Conservation (phyloP, 2,329 filamentous ascomycete genomes). For the Aspergillus fumigatiaffinis region DNA sequence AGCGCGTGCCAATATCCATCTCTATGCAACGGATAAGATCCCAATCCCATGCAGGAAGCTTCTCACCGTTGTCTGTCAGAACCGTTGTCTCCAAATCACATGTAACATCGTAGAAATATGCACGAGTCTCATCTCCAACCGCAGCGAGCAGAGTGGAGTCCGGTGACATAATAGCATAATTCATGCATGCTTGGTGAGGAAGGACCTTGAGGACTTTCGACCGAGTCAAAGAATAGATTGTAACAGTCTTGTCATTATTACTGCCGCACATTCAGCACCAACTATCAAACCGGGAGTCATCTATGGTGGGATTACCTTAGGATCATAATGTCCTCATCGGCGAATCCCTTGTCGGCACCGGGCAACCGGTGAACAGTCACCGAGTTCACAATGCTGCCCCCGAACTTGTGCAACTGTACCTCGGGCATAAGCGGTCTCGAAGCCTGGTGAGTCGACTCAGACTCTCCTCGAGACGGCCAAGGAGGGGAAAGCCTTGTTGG, state of each 20-base stretch:
- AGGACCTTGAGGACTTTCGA: conserved; percentile 66
- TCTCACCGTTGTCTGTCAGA: conserved; percentile 27
- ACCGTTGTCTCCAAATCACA: conserved; percentile 26
- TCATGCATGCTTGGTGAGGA: conserved; percentile 78
- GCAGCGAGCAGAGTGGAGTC: conserved; percentile 76
- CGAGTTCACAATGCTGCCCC: conserved; percentile 63
- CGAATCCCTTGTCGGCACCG: conserved; percentile 36
- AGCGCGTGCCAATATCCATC: conserved; percentile 38
- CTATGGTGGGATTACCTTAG: conserved; percentile 38
- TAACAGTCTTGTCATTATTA: conserved; percentile 91
- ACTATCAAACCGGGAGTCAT: conserved; percentile 40
- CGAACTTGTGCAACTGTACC: conserved; percentile 56
- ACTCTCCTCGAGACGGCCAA: conserved; percentile 18
- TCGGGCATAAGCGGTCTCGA: conserved; percentile 33
- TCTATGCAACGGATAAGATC: conserved; percentile 35
- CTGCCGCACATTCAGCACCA: conserved; percentile 58
- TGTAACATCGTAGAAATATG: conserved; percentile 69
- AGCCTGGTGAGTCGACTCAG: conserved; percentile 13
- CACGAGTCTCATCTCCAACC: conserved; percentile 80
- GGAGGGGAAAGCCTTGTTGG: conserved; percentile 22
- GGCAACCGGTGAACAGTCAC: conserved; percentile 60
- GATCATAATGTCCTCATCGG: conserved; percentile 55
- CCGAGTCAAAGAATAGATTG: conserved; percentile 71
- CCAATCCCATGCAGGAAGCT: conserved; percentile 41
- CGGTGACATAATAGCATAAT: conserved; percentile 89